Conservation (phyloP, 371 early-diverging fungal genomes). For the Mortierella sp. region DNA sequence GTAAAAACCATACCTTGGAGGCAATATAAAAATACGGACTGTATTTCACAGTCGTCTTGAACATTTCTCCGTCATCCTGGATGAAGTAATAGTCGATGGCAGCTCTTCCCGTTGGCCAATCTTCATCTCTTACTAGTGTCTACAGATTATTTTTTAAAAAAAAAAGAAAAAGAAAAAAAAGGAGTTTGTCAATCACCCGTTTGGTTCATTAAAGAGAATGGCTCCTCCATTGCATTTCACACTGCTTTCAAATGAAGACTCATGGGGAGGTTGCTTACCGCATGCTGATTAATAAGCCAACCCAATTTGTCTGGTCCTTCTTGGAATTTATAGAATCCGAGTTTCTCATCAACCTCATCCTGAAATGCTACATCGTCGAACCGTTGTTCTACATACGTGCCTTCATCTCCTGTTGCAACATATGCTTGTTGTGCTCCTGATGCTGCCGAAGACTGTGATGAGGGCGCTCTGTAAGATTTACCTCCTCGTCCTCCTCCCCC, state of each 20-base stretch:
- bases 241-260: too few relatives aligned
- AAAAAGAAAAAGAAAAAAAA: background rate
- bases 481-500: slow-evolving; percentile 25
- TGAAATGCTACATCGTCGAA: slow-evolving; percentile 52
- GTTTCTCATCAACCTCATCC: slow-evolving; percentile 79
- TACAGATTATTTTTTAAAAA: slow-evolving; percentile 19
- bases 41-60: slow-evolving; percentile 88
- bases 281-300: slow-evolving; percentile 96
- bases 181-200: background rate
- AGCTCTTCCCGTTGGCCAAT: slow-evolving; percentile 78
- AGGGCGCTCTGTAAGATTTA: slow-evolving; percentile 36
- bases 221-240: too few relatives aligned
- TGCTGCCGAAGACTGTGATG: slow-evolving; percentile 13
- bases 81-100: slow-evolving; percentile 95
- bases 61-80: slow-evolving; percentile 89
- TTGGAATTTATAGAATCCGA: slow-evolving; percentile 85
- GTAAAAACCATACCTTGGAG: slow-evolving; percentile 71
- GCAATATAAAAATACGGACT: slow-evolving; percentile 93
- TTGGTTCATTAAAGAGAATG: too few relatives aligned
- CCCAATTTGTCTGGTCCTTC: slow-evolving; percentile 89
- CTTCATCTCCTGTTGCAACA: slow-evolving; percentile 46
- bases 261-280: slow-evolving; percentile 62
- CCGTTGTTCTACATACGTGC: slow-evolving; percentile 51
- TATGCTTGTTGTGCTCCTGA: slow-evolving; percentile 18
- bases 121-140: slow-evolving; percentile 71